Evolutionary conservation across 2,329 filamentous ascomycete genomes (phyloP), one percentile per base, ranked within the genome.

Genomic region (Trichoderma cornu-damae): DNA sequence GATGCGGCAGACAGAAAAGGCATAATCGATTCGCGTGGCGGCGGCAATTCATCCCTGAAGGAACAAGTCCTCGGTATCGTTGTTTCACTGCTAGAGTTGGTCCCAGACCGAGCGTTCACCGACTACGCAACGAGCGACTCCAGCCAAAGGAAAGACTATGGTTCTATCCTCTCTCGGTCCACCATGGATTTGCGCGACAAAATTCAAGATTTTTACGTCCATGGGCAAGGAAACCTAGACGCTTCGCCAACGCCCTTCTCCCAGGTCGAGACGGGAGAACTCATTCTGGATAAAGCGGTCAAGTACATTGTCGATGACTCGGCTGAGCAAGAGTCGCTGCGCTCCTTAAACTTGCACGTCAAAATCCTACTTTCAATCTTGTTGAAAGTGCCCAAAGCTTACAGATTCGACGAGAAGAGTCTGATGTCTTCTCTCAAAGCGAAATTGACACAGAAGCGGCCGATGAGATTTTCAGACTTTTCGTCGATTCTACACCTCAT

Each of bases 221-320:
- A 82, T 59, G 85, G 88, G 59, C 87, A 89, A 68, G 86, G 85
- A 40, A 89, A 83, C 62, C 72, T 88, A 18, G 87, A 90, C 59
- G 78, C 80, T 34, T 77, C 78, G 6, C 69, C 78, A 4, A 75
- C 82, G 3, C 88, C 88, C 3, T 86, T 88, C 62, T 70, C 75
- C 8, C 70, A 80, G 5, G 72, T 73, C 16, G 75, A 79, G 20
- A 70, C 84, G 22, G 83, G 82, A n/a, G 80, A 85, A 62, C 73
- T 88, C 43, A 78, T 90, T 7, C 71, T 90, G 28, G 77, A 81
- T 53, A 85, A 86, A 67, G 79, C 82, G 18, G 78, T 77, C 54
- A 73, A 69, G 51, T 73, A 84, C 32, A 76, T 78, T 54, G 79
- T 77, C 62, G 73, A 78, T 44, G 75, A 75, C 46, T 66, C 83